Conservation (phyloP, 2,329 filamentous ascomycete genomes). For the Sporothrix pallida region DNA sequence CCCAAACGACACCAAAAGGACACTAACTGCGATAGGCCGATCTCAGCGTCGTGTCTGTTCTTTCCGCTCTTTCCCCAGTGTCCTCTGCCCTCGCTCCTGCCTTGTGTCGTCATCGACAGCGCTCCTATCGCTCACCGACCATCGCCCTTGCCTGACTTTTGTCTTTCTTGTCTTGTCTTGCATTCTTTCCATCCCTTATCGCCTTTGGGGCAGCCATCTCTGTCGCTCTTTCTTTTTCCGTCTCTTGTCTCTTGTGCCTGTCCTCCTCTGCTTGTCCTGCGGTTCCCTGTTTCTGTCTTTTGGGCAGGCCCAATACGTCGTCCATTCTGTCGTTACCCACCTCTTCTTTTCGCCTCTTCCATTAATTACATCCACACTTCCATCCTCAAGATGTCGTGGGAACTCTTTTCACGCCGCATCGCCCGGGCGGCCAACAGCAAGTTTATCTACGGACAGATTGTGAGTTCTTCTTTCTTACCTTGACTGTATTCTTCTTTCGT, state of each 20-base stretch:
- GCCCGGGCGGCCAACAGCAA: conserved; percentile 70
- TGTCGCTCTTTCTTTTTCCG: not conserved
- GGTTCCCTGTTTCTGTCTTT: conserved; percentile 4
- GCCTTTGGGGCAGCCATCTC: not conserved
- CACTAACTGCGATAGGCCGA: conserved; percentile 14
- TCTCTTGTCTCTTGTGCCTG: not conserved
- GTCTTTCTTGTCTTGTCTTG: not conserved
- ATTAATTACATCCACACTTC: not conserved
- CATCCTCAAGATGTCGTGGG: conserved; percentile 57
- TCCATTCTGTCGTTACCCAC: not conserved
- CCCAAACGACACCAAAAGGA: not conserved
- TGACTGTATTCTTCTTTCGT: conserved; percentile 40
- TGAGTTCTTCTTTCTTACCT: conserved; percentile 56
- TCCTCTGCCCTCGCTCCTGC: not conserved
- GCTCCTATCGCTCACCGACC: conserved; percentile 13
- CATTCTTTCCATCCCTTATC: not conserved
- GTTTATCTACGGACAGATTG: conserved; percentile 75
- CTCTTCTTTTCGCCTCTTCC: not conserved
- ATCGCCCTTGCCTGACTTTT: not conserved
- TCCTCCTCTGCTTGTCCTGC: not conserved
- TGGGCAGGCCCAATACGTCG: not conserved
- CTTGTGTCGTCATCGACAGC: conserved; percentile 20
- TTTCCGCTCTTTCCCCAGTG: too few relatives aligned
- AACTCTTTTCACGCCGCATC: conserved; percentile 65
- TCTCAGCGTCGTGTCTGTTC: too few relatives aligned